Percentiles rank a stretch among this genome's conserved stretches.
Conservation (phyloP, 768 basidiomycete genomes). For the Russula olivacea region DNA sequence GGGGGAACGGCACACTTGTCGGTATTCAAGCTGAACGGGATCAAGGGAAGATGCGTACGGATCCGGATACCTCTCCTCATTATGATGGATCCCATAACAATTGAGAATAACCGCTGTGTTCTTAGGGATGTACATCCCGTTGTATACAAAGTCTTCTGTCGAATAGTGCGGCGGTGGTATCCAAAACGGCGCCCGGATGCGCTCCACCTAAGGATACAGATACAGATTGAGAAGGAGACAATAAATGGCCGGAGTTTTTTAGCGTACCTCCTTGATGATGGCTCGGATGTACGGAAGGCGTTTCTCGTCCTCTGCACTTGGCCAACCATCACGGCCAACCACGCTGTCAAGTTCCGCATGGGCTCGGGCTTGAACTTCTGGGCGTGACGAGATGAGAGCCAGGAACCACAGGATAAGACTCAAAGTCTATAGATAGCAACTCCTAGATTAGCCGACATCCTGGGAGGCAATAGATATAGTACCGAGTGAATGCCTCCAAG, state of each 20-base stretch:
- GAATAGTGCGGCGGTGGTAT: conserved; percentile 30
- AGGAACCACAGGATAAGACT: conserved; percentile 34
- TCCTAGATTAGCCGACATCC: conserved; percentile 2
- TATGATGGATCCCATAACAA: conserved; percentile 28
- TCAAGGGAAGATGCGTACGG: conserved; percentile 27
- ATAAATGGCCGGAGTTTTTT: not conserved
- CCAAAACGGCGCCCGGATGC: conserved; percentile 30
- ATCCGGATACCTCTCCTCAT: conserved; percentile 36
- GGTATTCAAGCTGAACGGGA: not conserved
- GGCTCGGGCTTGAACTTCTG: conserved; percentile 29
- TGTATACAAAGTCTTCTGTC: conserved; percentile 32
- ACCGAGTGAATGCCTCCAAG: conserved; percentile 35
- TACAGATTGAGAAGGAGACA: no score
- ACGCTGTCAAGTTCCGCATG: conserved; percentile 31
- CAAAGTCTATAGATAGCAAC: conserved; percentile 32
- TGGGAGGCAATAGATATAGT: not conserved
- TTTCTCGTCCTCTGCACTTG: conserved; percentile 27
- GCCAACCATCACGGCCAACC: conserved; percentile 26
- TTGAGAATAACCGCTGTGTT: conserved; percentile 30
- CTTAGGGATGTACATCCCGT: conserved; percentile 31
- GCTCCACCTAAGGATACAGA: conserved; percentile 24
- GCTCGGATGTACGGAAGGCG: conserved; percentile 30
- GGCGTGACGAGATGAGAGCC: conserved; percentile 27
- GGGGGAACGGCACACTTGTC: not conserved
- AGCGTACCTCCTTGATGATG: conserved; percentile 29